These are phyloP conservation scores for Aspergillus fischeri DNA, from an alignment of 2,329 filamentous ascomycete species.

Conservation along the genomic window DNA sequence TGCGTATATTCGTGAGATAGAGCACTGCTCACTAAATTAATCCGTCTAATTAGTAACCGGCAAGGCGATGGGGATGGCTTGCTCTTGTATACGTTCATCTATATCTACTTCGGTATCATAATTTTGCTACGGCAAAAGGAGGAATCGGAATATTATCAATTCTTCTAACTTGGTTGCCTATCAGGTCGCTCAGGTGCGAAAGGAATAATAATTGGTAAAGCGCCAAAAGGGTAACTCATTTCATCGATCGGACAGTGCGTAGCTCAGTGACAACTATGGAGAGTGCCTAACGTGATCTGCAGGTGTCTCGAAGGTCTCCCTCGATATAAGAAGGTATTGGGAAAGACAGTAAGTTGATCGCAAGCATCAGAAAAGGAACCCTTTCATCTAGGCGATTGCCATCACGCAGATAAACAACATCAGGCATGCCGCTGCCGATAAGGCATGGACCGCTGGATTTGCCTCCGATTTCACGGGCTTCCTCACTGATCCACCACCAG, in stretches of 20 bases:
- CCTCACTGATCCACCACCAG: not conserved
- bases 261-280: not conserved
- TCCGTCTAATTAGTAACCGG: too few species aligned
- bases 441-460: not conserved
- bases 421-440: not conserved
- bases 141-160: not conserved
- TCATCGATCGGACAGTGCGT: not conserved
- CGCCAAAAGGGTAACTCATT: not conserved
- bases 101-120: not conserved
- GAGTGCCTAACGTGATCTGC: not conserved
- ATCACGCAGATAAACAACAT: not conserved
- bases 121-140: not conserved
- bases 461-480: not conserved
- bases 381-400: not conserved
- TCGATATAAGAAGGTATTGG: not conserved
- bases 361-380: not conserved
- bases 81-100: too few species aligned
- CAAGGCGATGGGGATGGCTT: too few species aligned
- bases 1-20: too few species aligned
- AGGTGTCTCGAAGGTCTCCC: not conserved
- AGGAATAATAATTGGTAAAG: not conserved
- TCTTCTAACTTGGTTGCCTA: not conserved
- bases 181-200: not conserved
- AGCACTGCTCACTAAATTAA: too few species aligned
- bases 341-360: not conserved